A percentile compares a stretch with the other conserved stretches of the same genome.
Evolutionary conservation across 495 filamentous ascomycete genomes (phyloP).

Genomic region (Glonium stellatum): DNA sequence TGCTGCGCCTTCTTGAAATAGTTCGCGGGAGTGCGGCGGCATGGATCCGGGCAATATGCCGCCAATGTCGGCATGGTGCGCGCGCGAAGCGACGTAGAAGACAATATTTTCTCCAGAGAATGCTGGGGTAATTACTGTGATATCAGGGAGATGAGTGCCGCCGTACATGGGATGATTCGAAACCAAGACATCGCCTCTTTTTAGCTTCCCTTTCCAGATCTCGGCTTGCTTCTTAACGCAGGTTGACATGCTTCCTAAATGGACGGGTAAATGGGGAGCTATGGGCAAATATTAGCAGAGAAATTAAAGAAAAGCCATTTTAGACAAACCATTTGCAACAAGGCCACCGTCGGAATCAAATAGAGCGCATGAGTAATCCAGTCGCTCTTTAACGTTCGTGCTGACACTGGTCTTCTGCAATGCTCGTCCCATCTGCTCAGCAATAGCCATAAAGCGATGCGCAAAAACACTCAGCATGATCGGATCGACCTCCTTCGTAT

Average conservation of each 20-base stretch:
- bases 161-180: constrained; percentile 95
- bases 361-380: constrained; percentile 94
- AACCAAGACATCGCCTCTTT: constrained; percentile 87
- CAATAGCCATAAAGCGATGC: constrained; percentile 97
- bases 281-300: constrained; percentile 2
- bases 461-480: constrained; percentile 95
- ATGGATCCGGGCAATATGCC: constrained; percentile 94
- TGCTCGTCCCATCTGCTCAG: constrained; percentile 94
- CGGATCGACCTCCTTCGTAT: constrained; percentile 59
- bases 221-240: constrained; percentile 88
- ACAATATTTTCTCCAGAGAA: constrained; percentile 83
- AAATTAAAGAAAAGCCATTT: not conserved
- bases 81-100: constrained; percentile 93
- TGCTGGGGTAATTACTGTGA: constrained; percentile 89
- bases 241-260: constrained; percentile 90
- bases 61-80: constrained; percentile 95
- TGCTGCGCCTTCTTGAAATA: constrained; percentile 90
- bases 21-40: constrained; percentile 88
- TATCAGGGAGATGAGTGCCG: constrained; percentile 82
- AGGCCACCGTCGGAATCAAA: constrained; percentile 87
- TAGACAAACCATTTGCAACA: constrained; percentile 68
- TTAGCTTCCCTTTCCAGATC: constrained; percentile 85
- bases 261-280: constrained; percentile 88
- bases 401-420: constrained; percentile 96
- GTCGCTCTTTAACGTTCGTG: constrained; percentile 94